Percentiles rank a stretch among this genome's conserved stretches.
These are phyloP conservation scores for Ophiocordyceps robertsii DNA, from an alignment of 2,329 filamentous ascomycete genomes.

Conservation along the genomic window DNA sequence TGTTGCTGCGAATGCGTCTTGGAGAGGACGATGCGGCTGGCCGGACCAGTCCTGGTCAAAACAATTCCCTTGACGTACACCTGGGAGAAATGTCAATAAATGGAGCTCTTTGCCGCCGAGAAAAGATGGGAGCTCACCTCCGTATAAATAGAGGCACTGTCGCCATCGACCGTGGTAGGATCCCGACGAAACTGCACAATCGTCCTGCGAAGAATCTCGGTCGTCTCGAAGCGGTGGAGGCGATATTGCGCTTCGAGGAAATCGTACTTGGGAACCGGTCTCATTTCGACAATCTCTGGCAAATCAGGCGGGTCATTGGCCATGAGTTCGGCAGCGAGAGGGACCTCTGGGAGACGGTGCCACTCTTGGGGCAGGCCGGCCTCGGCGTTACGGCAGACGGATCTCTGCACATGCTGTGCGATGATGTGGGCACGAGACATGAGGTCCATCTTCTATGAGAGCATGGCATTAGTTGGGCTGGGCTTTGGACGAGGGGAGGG, in stretches of 20 bases:
- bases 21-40: slow-evolving; percentile 58
- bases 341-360: slow-evolving; percentile 9
- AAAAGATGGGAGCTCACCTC: too few relatives aligned
- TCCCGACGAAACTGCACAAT: slow-evolving; percentile 40
- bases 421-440: too few relatives aligned
- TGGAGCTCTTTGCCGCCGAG: neutral
- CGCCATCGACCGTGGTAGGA: slow-evolving; percentile 43
- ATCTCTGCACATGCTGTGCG: too few relatives aligned
- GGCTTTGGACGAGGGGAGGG: too few relatives aligned
- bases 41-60: slow-evolving; percentile 47
- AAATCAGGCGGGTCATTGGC: slow-evolving; percentile 5
- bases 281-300: slow-evolving; percentile 1
- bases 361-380: neutral
- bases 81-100: slow-evolving; percentile 21
- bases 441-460: too few relatives aligned
- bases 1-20: slow-evolving; percentile 47
- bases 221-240: slow-evolving; percentile 61
- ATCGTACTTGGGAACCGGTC: slow-evolving; percentile 13
- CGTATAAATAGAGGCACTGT: slow-evolving; percentile 11
- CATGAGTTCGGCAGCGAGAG: slow-evolving; percentile 11
- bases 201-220: slow-evolving; percentile 55
- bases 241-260: slow-evolving; percentile 67
- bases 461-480: too few relatives aligned
- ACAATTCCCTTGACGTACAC: slow-evolving; percentile 54
- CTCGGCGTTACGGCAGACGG: too few relatives aligned